Percentiles rank a stretch among this genome's conserved stretches.
Conservation (phyloP, 164 flowering plant species). For the Aristolochia fimbriata region DNA sequence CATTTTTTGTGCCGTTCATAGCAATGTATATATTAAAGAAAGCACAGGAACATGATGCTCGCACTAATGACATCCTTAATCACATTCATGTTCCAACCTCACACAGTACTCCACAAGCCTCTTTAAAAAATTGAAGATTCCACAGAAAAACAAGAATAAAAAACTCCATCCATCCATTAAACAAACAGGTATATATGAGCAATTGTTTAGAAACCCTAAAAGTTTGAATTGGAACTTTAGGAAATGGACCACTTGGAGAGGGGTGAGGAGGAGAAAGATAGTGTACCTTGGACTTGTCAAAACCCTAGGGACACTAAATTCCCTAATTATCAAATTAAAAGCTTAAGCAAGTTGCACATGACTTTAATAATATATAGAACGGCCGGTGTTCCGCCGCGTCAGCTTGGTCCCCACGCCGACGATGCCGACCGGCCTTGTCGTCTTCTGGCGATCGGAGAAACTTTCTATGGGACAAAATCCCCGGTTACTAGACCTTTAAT, state of each 20-base stretch:
- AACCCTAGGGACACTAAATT: background rate
- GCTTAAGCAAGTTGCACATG: slow-evolving; percentile 5
- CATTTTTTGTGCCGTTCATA: background rate
- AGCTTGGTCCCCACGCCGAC: slow-evolving; percentile 4
- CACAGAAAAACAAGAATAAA: too few relatives aligned
- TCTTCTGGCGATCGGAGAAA: background rate
- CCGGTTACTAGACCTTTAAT: slow-evolving; percentile 2
- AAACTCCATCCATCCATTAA: too few relatives aligned
- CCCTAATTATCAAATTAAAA: slow-evolving; percentile 8
- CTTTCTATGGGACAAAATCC: background rate
- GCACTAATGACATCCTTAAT: too few relatives aligned
- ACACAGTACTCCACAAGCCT: too few relatives aligned
- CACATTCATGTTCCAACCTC: too few relatives aligned
- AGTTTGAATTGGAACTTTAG: background rate
- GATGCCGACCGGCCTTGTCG: slow-evolving; percentile 2
- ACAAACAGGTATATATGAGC: too few relatives aligned
- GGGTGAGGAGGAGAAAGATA: background rate
- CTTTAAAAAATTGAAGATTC: too few relatives aligned
- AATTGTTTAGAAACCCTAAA: background rate
- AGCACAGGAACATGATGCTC: too few relatives aligned
- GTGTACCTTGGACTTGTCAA: background rate
- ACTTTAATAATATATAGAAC: background rate
- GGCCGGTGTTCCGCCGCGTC: slow-evolving; percentile 5
- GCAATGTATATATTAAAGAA: too few relatives aligned
- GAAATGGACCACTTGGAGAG: background rate